These are phyloP conservation scores for Chrysanthemum seticuspe DNA, from an alignment of 129 eudicot species.

Conservation along the genomic window DNA sequence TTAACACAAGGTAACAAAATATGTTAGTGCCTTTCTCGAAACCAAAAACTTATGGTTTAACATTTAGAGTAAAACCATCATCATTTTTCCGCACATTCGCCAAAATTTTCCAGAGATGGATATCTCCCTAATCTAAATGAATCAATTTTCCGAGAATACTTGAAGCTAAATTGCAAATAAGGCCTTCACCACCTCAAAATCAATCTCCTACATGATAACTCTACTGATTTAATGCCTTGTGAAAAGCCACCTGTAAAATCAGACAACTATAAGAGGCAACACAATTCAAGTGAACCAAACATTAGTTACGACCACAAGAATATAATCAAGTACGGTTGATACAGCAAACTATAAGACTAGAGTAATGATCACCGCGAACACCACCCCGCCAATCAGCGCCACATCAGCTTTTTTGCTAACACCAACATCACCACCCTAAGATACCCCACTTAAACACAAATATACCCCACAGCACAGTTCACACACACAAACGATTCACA, in stretches of 20 bases:
- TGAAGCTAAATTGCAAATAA: not conserved
- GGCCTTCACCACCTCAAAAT: not conserved
- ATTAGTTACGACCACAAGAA: not conserved
- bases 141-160: not conserved
- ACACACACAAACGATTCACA: too few relatives aligned
- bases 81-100: not conserved
- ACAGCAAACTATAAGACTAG: not conserved
- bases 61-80: not conserved
- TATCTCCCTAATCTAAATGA: not conserved
- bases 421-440: too few relatives aligned
- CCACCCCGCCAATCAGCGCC: too few relatives aligned
- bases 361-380: too few relatives aligned
- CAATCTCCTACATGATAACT: not conserved
- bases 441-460: too few relatives aligned
- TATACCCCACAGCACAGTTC: too few relatives aligned
- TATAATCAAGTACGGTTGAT: not conserved
- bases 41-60: not conserved
- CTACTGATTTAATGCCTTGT: constrained; percentile 63
- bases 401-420: too few relatives aligned
- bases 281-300: not conserved
- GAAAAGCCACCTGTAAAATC: constrained; percentile 64
- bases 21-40: not conserved
- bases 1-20: not conserved
- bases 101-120: not conserved
- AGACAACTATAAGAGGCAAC: not conserved